Percentiles rank a stretch among this genome's conserved stretches.
Conservation (phyloP, 257 asterid genomes). For the Paraleonurus japonicus region DNA sequence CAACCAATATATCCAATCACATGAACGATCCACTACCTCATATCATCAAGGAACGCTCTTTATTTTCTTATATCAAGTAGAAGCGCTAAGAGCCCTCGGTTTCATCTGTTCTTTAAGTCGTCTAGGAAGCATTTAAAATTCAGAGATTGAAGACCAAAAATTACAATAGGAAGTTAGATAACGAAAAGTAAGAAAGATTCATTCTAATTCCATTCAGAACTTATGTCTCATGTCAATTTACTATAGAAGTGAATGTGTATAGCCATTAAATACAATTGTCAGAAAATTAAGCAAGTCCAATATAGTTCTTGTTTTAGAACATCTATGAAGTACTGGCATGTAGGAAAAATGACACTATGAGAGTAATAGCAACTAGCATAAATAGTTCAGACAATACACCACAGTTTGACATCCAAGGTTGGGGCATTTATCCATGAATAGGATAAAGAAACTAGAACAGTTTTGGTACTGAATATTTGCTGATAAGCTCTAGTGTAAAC, state of each 20-base stretch:
- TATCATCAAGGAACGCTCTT: not conserved
- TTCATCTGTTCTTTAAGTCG: slow-evolving; percentile 10
- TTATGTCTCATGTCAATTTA: slow-evolving; percentile 7
- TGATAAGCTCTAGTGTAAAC: slow-evolving; percentile 6
- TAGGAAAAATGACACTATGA: not conserved
- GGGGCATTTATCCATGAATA: slow-evolving; percentile 17
- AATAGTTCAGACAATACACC: not conserved
- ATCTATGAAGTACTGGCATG: no score
- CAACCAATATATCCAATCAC: not conserved
- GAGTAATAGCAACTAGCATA: not conserved
- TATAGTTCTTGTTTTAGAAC: not conserved
- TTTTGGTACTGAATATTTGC: slow-evolving; percentile 3
- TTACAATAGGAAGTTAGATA: not conserved
- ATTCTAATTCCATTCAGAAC: not conserved
- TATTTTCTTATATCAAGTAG: slow-evolving; percentile 14
- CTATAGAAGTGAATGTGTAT: not conserved
- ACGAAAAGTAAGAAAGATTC: not conserved
- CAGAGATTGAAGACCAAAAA: not conserved
- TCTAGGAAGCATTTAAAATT: slow-evolving; percentile 10
- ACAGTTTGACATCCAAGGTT: slow-evolving; percentile 17
- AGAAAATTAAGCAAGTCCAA: not conserved
- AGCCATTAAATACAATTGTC: not conserved
- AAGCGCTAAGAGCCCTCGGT: not conserved
- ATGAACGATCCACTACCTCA: not conserved
- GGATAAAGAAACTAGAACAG: slow-evolving; percentile 7